A percentile compares a stretch with the other conserved stretches of the same genome.
These are phyloP conservation scores for Cryomyces minteri DNA, from an alignment of 495 filamentous ascomycete genomes.

Conservation along the genomic window DNA sequence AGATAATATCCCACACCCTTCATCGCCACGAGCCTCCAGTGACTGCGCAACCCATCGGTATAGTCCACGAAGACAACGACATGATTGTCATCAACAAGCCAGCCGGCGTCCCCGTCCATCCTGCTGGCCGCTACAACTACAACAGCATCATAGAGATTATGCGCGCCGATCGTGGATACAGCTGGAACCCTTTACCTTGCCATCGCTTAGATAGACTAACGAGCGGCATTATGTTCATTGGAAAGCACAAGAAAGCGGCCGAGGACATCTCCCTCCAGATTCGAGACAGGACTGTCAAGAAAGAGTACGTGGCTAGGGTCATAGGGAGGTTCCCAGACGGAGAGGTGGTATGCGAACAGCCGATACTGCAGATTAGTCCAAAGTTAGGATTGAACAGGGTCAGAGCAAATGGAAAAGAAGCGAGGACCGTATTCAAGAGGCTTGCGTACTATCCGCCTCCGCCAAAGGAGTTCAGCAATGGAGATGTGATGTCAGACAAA, in stretches of 20 bases:
- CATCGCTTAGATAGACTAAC: slow-evolving; percentile 90
- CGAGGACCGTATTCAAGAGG: slow-evolving; percentile 76
- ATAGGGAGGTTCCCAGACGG: slow-evolving; percentile 68
- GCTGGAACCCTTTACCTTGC: slow-evolving; percentile 63
- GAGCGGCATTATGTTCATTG: slow-evolving; percentile 94
- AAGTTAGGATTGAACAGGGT: slow-evolving; percentile 90
- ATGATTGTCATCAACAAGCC: slow-evolving; percentile 96
- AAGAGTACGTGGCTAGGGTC: slow-evolving; percentile 88
- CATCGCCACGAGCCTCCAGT: slow-evolving; percentile 95
- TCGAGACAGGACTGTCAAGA: slow-evolving; percentile 55
- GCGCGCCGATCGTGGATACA: slow-evolving; percentile 51
- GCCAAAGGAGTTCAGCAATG: slow-evolving; percentile 1
- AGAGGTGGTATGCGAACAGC: slow-evolving; percentile 74
- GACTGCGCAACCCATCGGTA: slow-evolving; percentile 53
- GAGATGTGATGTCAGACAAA: slow-evolving; percentile 7
- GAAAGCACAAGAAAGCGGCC: slow-evolving; percentile 62
- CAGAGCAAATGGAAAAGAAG: slow-evolving; percentile 75
- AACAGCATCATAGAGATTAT: slow-evolving; percentile 91
- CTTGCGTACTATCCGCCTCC: slow-evolving; percentile 62
- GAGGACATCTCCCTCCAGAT: slow-evolving; percentile 58
- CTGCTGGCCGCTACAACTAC: slow-evolving; percentile 86
- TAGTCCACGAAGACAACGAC: slow-evolving; percentile 78
- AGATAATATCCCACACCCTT: slow-evolving; percentile 79
- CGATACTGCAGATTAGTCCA: slow-evolving; percentile 82
- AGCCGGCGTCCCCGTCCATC: slow-evolving; percentile 82